Evolutionary conservation across 805 yeast species (phyloP), one percentile per base, ranked within the genome.

Genomic region (Candida broadrunensis): DNA sequence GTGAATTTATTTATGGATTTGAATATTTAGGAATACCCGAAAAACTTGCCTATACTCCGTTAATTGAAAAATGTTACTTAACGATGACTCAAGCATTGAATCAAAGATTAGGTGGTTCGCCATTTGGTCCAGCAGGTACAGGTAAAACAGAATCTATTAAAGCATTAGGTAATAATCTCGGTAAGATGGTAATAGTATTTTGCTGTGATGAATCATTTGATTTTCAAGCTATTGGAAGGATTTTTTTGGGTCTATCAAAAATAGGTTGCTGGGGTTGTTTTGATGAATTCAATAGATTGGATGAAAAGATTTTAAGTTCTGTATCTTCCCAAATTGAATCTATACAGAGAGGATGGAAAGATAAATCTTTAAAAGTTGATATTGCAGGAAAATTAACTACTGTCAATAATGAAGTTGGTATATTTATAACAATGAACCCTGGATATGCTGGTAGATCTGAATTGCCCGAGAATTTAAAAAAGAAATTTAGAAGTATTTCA

Each of bases 91-190:
- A 83, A 44, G 90, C 97, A 0, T 57, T 89, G 14, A 74, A 78
- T 25, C 88, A 82, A 49, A 75, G 74, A 26, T 66, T 80, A 7
- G 98, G 98, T n/a, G 95, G 96, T 0, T 84, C 95, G 1, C 84
- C 95, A 1, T 81, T 85, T 60, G 98, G 98, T 0, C 97, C 98
- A 1, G 97, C 98, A 2, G 98, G 98, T 32, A 91, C 98, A 0
- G 98, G 98, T 48, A 91, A 91, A 56, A 91, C 98, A 0, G 98
- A 91, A 56, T 75, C 95, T 0, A 74, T 91, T 19, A 91, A 91
- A 56, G 86, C 95, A 0, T 65, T 90, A 23, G 97, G 93, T 1
- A 80, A 80, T 32, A 79, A 78, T 29, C 63, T 91, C 6, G 98
- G 98, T 6, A 73, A 80, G 43, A 77, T 80, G 77, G 96, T 88